phyloP scores from a whole-genome alignment of 805 yeast genomes.

The Nadsonia fulvescens region DNA sequence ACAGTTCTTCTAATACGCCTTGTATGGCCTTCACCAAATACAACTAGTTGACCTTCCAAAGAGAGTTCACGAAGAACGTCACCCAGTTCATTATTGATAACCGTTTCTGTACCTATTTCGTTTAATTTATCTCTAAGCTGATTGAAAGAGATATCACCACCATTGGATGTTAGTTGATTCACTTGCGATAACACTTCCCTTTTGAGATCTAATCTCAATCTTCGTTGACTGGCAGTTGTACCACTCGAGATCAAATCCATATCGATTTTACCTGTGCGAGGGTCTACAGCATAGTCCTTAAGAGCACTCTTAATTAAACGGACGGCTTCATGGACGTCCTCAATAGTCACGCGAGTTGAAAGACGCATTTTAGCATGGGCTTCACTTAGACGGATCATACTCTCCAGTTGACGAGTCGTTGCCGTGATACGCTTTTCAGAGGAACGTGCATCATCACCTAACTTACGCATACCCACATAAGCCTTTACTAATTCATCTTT shows the following conservation, averaged over 20 bases:
- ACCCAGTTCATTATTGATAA: slow-evolving; percentile 2
- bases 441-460: slow-evolving; percentile 80
- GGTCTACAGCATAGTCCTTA: slow-evolving; percentile 96
- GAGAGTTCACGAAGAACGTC: slow-evolving; percentile 3
- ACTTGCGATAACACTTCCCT: slow-evolving; percentile 27
- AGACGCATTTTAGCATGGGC: slow-evolving; percentile 96
- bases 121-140: slow-evolving; percentile 3
- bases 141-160: slow-evolving; percentile 1
- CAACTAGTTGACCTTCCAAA: slow-evolving; percentile 2
- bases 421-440: slow-evolving; percentile 90
- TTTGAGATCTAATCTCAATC: slow-evolving; percentile 52
- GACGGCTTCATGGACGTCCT: slow-evolving; percentile 86
- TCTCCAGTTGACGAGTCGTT: slow-evolving; percentile 90
- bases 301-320: slow-evolving; percentile 84
- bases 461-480: slow-evolving; percentile 83
- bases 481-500: slow-evolving; percentile 70
- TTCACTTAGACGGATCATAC: slow-evolving; percentile 85
- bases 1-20: no score
- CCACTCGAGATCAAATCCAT: slow-evolving; percentile 97
- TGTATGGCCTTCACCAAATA: slow-evolving; percentile 5
- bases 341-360: slow-evolving; percentile 46
- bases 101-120: slow-evolving; percentile 1
- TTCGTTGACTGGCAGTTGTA: slow-evolving; percentile 71
- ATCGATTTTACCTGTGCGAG: slow-evolving; percentile 88
- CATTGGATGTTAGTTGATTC: slow-evolving; percentile 2